phyloP scores from a whole-genome alignment of 805 yeast species.

The Schwanniomyces pseudopolymorphus region DNA sequence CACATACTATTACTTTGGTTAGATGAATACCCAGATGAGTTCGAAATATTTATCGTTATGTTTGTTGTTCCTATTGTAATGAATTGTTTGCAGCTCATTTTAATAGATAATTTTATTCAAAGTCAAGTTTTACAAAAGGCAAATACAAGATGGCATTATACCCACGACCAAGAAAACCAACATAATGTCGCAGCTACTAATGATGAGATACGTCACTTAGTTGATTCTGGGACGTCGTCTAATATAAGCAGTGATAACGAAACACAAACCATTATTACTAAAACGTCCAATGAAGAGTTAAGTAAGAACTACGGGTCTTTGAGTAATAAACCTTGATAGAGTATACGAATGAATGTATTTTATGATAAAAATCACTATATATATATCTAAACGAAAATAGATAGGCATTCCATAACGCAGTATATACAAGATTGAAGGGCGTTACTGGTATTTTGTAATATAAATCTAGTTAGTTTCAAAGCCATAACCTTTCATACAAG shows the following conservation, averaged over 20 bases:
- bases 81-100: conserved; percentile 71
- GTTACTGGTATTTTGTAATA: neutral
- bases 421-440: neutral
- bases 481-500: conserved; percentile 91
- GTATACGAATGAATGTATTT: neutral
- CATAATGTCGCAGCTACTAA: neutral
- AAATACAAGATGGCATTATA: conserved; percentile 20
- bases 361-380: neutral
- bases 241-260: neutral
- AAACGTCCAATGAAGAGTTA: neutral
- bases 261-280: neutral
- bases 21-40: conserved; percentile 65
- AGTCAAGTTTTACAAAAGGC: conserved; percentile 42
- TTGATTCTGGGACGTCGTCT: neutral
- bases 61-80: conserved; percentile 73
- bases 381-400: neutral
- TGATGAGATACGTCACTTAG: neutral
- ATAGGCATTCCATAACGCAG: neutral
- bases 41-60: conserved; percentile 86
- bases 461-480: conserved; percentile 45
- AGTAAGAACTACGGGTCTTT: neutral
- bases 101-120: conserved; percentile 73
- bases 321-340: neutral
- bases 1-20: conserved; percentile 82
- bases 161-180: conserved; percentile 12